Evolutionary conservation across 768 basidiomycete genomes (phyloP).

Genomic region (Russula vinacea): DNA sequence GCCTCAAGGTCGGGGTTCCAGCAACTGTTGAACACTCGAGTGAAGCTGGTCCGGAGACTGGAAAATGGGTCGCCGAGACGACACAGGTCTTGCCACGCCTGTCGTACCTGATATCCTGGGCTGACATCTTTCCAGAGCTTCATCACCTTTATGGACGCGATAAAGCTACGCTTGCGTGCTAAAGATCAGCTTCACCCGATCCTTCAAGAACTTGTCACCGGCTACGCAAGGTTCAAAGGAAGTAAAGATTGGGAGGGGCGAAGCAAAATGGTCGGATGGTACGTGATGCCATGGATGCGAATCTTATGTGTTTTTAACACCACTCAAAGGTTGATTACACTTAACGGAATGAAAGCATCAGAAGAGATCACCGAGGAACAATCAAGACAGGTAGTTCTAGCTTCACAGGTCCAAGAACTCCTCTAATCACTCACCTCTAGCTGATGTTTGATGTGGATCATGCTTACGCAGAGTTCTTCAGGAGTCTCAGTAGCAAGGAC

Average conservation of each 20-base stretch:
- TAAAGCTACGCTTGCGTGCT: slow-evolving; percentile 88
- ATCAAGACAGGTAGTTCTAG: slow-evolving; percentile 70
- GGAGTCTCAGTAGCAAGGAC: slow-evolving; percentile 55
- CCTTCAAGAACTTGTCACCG: slow-evolving; percentile 90
- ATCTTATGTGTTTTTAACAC: background rate
- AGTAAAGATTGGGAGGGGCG: slow-evolving; percentile 97
- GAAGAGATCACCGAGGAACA: slow-evolving; percentile 97
- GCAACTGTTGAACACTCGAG: slow-evolving; percentile 96
- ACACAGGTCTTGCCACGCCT: slow-evolving; percentile 65
- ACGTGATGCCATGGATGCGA: slow-evolving; percentile 31
- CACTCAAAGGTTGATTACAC: slow-evolving; percentile 76
- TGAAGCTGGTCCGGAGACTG: slow-evolving; percentile 87
- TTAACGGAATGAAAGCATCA: slow-evolving; percentile 95
- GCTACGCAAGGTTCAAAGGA: slow-evolving; percentile 91
- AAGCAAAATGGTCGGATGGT: slow-evolving; percentile 92
- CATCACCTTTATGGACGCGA: slow-evolving; percentile 98
- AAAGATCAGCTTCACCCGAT: slow-evolving; percentile 97
- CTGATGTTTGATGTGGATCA: slow-evolving; percentile 96
- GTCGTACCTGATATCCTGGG: background rate
- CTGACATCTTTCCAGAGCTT: slow-evolving; percentile 64
- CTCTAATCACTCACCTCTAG: slow-evolving; percentile 40
- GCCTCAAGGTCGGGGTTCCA: slow-evolving; percentile 88
- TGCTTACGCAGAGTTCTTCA: slow-evolving; percentile 91
- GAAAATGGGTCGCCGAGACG: slow-evolving; percentile 97
- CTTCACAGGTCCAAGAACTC: background rate